These are phyloP conservation scores for Babesia ovata DNA, from an alignment of 169 alveolate genomes.

Conservation along the genomic window DNA sequence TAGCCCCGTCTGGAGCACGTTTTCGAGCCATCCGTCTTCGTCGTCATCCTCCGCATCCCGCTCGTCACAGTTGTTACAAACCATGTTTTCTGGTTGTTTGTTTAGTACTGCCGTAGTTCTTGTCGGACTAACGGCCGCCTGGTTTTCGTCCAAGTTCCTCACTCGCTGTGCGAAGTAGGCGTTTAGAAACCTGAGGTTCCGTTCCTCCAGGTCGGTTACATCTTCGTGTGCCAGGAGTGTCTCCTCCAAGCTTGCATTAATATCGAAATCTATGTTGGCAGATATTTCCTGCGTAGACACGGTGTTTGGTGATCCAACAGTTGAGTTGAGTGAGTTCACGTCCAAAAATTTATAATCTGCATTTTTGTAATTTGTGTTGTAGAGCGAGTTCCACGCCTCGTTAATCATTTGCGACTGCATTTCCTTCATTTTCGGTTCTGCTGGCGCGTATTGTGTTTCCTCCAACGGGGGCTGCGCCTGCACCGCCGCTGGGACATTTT, in stretches of 20 bases:
- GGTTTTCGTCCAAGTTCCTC: not conserved
- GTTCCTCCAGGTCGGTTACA: not conserved
- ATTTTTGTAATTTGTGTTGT: conserved; percentile 1
- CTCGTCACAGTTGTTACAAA: not conserved
- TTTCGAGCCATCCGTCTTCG: conserved; percentile 64
- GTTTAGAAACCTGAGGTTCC: not conserved
- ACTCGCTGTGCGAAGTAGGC: not conserved
- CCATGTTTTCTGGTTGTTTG: not conserved
- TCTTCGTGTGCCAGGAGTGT: conserved; percentile 7
- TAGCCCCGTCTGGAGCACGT: conserved; percentile 48
- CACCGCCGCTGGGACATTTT: not conserved
- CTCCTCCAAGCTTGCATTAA: conserved; percentile 1
- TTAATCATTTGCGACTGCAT: conserved; percentile 4
- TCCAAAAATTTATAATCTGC: not conserved
- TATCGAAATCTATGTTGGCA: conserved; percentile 7
- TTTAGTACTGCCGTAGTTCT: not conserved
- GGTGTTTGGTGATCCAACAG: conserved; percentile 14
- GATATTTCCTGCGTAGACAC: conserved; percentile 1
- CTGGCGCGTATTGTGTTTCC: not conserved
- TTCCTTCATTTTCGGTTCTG: not conserved
- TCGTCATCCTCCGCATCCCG: conserved; percentile 46
- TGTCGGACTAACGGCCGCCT: not conserved
- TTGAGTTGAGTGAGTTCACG: conserved; percentile 20
- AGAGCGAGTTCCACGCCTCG: not conserved
- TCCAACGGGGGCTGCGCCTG: not conserved